A percentile compares a stretch with the other conserved stretches of the same genome.
Conservation (phyloP, 768 basidiomycete species). For the Crucibulum laeve region DNA sequence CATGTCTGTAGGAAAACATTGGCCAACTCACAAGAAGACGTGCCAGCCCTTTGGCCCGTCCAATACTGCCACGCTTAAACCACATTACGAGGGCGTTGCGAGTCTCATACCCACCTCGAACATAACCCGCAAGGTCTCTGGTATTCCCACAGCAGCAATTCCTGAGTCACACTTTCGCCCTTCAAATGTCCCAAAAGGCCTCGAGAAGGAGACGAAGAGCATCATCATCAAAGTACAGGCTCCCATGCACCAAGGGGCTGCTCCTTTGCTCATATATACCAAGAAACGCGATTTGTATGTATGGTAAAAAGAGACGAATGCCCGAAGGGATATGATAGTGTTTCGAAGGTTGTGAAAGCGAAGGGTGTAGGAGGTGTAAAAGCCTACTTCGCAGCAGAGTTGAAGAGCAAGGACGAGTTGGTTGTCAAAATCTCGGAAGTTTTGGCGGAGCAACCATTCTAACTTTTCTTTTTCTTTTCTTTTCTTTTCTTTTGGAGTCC, state of each 20-base stretch:
- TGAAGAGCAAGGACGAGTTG: conserved; percentile 41
- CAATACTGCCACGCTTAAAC: conserved; percentile 43
- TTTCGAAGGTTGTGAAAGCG: conserved; percentile 32
- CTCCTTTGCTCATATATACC: conserved; percentile 39
- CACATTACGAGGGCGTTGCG: conserved; percentile 23
- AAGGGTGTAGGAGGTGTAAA: conserved; percentile 40
- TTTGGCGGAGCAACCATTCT: conserved; percentile 55
- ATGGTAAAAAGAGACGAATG: conserved; percentile 25
- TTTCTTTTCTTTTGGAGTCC: too few species aligned
- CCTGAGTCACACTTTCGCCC: not conserved
- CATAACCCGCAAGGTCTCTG: conserved; percentile 7
- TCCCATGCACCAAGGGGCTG: conserved; percentile 19
- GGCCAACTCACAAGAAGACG: conserved; percentile 41
- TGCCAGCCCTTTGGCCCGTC: conserved; percentile 41
- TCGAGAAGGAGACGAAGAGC: conserved; percentile 25
- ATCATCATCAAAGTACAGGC: conserved; percentile 55
- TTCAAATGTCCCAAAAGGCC: conserved; percentile 14
- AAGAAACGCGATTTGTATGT: conserved; percentile 54
- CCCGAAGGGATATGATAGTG: conserved; percentile 31
- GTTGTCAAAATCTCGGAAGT: conserved; percentile 48
- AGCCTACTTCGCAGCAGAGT: conserved; percentile 52
- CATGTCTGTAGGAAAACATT: conserved; percentile 32
- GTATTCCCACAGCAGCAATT: not conserved
- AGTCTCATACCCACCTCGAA: conserved; percentile 12
- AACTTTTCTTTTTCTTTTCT: too few species aligned